Conservation (phyloP, 75 land plant genomes). For the Isoetes taiwanensis region DNA sequence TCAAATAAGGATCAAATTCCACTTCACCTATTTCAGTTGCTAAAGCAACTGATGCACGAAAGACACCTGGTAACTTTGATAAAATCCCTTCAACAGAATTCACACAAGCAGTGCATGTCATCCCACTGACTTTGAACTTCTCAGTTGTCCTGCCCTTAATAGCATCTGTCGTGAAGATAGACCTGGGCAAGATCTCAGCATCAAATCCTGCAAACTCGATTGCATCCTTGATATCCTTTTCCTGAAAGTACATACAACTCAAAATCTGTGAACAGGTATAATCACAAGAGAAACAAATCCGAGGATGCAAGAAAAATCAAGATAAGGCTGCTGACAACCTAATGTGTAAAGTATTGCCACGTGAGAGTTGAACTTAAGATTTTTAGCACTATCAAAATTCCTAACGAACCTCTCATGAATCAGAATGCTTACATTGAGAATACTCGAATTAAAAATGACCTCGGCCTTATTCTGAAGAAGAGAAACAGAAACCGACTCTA, state of each 20-base stretch:
- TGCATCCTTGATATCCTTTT: constrained; percentile 68
- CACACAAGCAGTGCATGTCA: constrained; percentile 91
- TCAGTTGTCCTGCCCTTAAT: too few species aligned
- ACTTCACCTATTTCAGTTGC: constrained; percentile 85
- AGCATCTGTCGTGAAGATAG: too few species aligned
- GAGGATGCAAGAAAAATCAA: too few species aligned
- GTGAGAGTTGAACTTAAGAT: too few species aligned
- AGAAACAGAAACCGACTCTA: constrained; percentile 56
- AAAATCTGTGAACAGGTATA: not conserved
- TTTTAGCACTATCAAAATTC: too few species aligned
- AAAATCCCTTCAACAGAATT: constrained; percentile 56
- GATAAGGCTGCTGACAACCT: too few species aligned
- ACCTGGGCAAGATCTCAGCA: constrained; percentile 60
- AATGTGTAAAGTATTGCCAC: too few species aligned
- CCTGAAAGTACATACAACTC: constrained; percentile 27
- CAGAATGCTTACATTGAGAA: too few species aligned
- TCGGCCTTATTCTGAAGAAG: constrained; percentile 79
- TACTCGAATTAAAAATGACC: constrained; percentile 23
- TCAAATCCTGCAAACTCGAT: constrained; percentile 98
- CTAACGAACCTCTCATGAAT: too few species aligned
- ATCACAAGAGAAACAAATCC: too few species aligned
- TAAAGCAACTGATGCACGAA: constrained; percentile 57
- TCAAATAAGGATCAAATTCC: constrained; percentile 84
- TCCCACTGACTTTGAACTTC: constrained; percentile 61
- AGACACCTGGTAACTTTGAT: constrained; percentile 59